Evolutionary conservation across 495 filamentous ascomycete species (phyloP).

Genomic region (Talaromyces liani): DNA sequence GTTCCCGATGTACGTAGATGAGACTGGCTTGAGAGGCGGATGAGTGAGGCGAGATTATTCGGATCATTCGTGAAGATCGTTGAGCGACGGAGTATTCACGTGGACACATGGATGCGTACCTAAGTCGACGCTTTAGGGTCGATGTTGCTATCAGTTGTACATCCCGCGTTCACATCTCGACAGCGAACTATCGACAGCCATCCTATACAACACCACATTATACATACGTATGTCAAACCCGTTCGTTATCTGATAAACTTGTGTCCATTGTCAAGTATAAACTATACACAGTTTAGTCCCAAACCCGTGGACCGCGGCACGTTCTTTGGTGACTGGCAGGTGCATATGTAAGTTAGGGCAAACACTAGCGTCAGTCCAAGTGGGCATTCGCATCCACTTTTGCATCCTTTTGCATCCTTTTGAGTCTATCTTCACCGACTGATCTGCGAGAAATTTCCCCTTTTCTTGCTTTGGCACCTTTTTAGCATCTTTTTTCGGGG

Average conservation of each 20-base stretch:
- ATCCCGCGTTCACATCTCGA: background rate
- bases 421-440: background rate
- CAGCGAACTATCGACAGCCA: background rate
- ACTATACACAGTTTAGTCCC: background rate
- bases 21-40: background rate
- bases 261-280: background rate
- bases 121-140: background rate
- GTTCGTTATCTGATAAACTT: background rate
- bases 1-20: background rate
- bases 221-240: too few relatives aligned
- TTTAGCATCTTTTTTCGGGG: background rate
- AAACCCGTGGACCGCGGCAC: background rate
- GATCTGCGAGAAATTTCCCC: background rate
- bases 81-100: background rate
- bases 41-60: background rate
- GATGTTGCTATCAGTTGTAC: too few relatives aligned
- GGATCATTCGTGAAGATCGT: background rate
- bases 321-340: background rate
- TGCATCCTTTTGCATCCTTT: background rate
- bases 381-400: background rate
- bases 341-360: background rate
- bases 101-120: background rate
- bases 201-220: background rate
- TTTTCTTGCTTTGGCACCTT: background rate
- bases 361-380: background rate